A percentile compares a stretch with the other conserved stretches of the same genome.
These are phyloP conservation scores for Arabidopsis hybrid DNA, from an alignment of 441 rosid genomes.

Conservation along the genomic window DNA sequence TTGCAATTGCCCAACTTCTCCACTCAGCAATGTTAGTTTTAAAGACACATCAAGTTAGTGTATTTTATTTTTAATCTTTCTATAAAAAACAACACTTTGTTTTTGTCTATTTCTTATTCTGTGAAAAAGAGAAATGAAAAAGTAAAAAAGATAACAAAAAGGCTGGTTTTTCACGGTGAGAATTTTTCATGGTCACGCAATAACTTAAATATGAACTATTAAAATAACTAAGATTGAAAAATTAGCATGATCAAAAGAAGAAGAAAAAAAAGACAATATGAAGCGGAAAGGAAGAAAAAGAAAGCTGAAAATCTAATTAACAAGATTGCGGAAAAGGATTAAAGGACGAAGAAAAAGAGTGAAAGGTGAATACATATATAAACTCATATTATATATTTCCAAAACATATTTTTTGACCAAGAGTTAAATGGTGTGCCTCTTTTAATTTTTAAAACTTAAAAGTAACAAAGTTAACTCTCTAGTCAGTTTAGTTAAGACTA, in stretches of 20 bases:
- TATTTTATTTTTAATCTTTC: constrained; percentile 3
- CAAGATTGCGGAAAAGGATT: constrained; percentile 24
- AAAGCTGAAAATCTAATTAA: constrained; percentile 22
- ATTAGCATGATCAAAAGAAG: background rate
- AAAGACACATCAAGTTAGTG: constrained; percentile 24
- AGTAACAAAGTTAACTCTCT: background rate
- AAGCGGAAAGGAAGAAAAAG: constrained; percentile 24
- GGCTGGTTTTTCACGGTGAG: constrained; percentile 6
- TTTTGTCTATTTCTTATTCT: constrained; percentile 2
- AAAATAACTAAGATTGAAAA: constrained; percentile 15
- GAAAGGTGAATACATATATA: background rate
- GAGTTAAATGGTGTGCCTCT: constrained; percentile 7
- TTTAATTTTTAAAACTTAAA: background rate
- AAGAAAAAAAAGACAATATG: background rate
- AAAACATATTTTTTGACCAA: constrained; percentile 19
- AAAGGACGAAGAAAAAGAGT: constrained; percentile 8
- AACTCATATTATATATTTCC: background rate
- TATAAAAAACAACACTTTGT: constrained; percentile 1
- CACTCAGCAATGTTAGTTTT: constrained; percentile 37
- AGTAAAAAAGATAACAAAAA: constrained; percentile 13
- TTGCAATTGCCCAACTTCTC: constrained; percentile 35
- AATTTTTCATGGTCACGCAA: constrained; percentile 29
- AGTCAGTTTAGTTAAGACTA: constrained; percentile 1
- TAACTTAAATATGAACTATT: background rate
- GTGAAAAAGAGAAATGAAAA: constrained; percentile 18